A percentile compares a stretch with the other conserved stretches of the same genome.
Conservation (phyloP, 2,329 filamentous ascomycete species). For the Alternaria sp. region DNA sequence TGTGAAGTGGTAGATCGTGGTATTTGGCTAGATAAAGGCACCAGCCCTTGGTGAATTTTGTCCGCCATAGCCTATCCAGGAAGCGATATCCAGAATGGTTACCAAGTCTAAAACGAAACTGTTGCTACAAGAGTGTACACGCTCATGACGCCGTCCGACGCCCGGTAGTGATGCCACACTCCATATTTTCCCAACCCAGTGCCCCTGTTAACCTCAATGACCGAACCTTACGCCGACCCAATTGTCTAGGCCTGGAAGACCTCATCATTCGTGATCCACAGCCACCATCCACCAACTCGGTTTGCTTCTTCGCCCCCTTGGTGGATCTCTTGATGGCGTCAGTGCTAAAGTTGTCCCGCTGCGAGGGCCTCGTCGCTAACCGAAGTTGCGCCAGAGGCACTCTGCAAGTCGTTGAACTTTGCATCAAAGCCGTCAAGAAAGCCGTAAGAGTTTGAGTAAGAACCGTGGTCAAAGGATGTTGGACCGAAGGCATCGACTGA, state of each 20-base stretch:
- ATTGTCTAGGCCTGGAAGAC: slow-evolving; percentile 36
- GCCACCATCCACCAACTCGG: slow-evolving; percentile 30
- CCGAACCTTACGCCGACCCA: slow-evolving; percentile 35
- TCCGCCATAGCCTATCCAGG: slow-evolving; percentile 25
- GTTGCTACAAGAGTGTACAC: slow-evolving; percentile 26
- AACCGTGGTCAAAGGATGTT: slow-evolving; percentile 39
- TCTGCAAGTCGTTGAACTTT: slow-evolving; percentile 52
- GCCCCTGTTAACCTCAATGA: slow-evolving; percentile 25
- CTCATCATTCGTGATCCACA: slow-evolving; percentile 36
- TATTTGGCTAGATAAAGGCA: slow-evolving; percentile 40
- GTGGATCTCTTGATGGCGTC: slow-evolving; percentile 31
- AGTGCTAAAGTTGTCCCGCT: slow-evolving; percentile 46
- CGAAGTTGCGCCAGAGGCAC: slow-evolving; percentile 55
- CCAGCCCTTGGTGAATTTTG: slow-evolving; percentile 45
- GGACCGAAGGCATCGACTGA: slow-evolving; percentile 44
- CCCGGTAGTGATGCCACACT: slow-evolving; percentile 21
- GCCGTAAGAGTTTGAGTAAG: slow-evolving; percentile 39
- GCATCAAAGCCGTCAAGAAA: slow-evolving; percentile 49
- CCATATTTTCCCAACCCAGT: slow-evolving; percentile 21
- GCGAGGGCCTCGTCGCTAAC: slow-evolving; percentile 57
- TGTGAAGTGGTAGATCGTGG: slow-evolving; percentile 23
- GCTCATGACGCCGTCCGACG: slow-evolving; percentile 34
- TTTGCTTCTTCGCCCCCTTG: slow-evolving; percentile 26
- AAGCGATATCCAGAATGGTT: slow-evolving; percentile 25
- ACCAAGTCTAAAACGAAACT: slow-evolving; percentile 23